Evolutionary conservation across 257 asterid genomes (phyloP).

Genomic region (Lycium barbarum): DNA sequence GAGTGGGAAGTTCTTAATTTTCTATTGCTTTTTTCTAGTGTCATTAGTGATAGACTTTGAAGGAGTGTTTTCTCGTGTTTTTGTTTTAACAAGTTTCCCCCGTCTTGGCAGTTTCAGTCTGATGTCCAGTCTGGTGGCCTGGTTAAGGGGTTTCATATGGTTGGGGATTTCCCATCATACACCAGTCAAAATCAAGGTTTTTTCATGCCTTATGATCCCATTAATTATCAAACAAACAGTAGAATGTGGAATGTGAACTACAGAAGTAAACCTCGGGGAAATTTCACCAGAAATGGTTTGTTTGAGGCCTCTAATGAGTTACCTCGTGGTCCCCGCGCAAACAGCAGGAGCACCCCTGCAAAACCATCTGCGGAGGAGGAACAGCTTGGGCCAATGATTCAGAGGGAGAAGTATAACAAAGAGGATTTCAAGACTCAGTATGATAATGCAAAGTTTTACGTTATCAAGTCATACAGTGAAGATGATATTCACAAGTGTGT

Average conservation of each 20-base stretch:
- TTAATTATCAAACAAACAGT: constrained; percentile 50
- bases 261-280: constrained; percentile 51
- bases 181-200: constrained; percentile 50
- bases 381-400: constrained; percentile 42
- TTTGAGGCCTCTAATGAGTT: constrained; percentile 56
- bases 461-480: constrained; percentile 87
- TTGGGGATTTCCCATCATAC: constrained; percentile 54
- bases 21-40: background rate
- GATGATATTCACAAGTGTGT: constrained; percentile 83
- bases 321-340: constrained; percentile 87
- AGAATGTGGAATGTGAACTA: constrained; percentile 59
- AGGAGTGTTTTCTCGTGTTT: background rate
- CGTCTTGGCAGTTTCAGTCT: constrained; percentile 55
- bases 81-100: background rate
- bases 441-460: constrained; percentile 69
- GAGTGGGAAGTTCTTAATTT: background rate
- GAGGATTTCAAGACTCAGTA: constrained; percentile 63
- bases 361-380: constrained; percentile 52
- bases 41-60: background rate
- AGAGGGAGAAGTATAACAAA: constrained; percentile 57
- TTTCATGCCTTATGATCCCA: constrained; percentile 49
- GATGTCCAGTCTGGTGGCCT: constrained; percentile 57
- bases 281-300: constrained; percentile 58
- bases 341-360: constrained; percentile 38
- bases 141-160: constrained; percentile 48